Conservation (phyloP, 176 grass and related monocot species). For the Aegilops bicornis region DNA sequence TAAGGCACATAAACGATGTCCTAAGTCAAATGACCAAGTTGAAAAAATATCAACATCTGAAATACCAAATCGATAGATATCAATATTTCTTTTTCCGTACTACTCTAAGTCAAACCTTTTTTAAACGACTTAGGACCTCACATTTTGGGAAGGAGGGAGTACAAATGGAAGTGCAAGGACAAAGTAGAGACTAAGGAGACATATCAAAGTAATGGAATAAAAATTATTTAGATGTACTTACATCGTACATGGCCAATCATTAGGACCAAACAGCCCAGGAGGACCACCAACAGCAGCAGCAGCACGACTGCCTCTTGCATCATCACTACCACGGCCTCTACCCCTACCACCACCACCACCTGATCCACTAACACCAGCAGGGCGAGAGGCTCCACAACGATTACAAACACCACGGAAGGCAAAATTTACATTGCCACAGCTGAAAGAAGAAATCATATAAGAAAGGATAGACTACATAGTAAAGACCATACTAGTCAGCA, state of each 20-base stretch:
- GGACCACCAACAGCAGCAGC: constrained; percentile 67
- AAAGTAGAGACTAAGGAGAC: neutral
- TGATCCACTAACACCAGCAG: constrained; percentile 63
- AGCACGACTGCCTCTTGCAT: constrained; percentile 39
- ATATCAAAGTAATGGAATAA: neutral
- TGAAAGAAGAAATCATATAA: constrained; percentile 42
- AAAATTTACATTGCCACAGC: constrained; percentile 95
- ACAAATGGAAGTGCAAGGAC: neutral
- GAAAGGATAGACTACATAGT: constrained; percentile 20
- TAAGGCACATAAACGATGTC: neutral
- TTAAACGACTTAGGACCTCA: neutral
- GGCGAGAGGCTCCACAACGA: constrained; percentile 68
- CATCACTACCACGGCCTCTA: constrained; percentile 47
- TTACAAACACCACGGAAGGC: constrained; percentile 81
- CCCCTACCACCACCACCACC: constrained; percentile 55
- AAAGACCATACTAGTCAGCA: constrained; percentile 17
- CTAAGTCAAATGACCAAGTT: neutral
- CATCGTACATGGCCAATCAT: constrained; percentile 98
- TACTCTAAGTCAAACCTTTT: no score
- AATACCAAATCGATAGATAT: neutral
- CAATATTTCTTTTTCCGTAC: neutral
- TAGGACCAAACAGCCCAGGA: constrained; percentile 93
- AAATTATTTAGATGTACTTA: constrained; percentile 38
- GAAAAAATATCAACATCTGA: neutral
- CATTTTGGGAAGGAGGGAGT: neutral